These are phyloP conservation scores for Neonothopanus nambi DNA, from an alignment of 1,284 basidiomycete genomes.

Conservation along the genomic window DNA sequence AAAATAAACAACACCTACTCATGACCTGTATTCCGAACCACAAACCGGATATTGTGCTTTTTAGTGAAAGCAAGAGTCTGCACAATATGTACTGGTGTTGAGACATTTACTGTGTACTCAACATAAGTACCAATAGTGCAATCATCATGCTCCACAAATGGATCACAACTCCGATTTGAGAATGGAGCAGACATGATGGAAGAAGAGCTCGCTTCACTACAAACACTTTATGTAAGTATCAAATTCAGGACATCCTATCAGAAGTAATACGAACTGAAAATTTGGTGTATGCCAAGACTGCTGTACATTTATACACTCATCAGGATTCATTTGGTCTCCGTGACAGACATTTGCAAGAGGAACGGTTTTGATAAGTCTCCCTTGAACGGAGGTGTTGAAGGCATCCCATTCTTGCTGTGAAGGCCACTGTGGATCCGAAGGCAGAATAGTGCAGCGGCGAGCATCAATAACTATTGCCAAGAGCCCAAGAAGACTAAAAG, in stretches of 20 bases:
- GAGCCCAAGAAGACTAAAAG: no score
- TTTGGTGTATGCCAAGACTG: conserved; percentile 18
- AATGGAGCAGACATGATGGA: conserved; percentile 20
- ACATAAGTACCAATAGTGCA: conserved; percentile 25
- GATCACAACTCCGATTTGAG: conserved; percentile 26
- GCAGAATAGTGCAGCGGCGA: background rate
- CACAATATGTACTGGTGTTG: conserved; percentile 20
- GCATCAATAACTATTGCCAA: no score
- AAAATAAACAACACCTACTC: conserved; percentile 17
- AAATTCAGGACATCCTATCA: background rate
- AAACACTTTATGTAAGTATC: background rate
- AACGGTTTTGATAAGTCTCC: conserved; percentile 23
- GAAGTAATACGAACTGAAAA: conserved; percentile 16
- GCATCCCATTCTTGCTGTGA: conserved; percentile 21
- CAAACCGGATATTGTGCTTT: conserved; percentile 24
- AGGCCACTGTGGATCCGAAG: conserved; percentile 23
- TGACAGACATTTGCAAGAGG: conserved; percentile 25
- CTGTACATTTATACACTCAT: conserved; percentile 13
- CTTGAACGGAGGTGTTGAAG: conserved; percentile 24
- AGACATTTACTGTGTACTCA: conserved; percentile 26
- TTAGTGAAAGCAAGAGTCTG: conserved; percentile 23
- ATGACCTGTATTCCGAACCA: conserved; percentile 26
- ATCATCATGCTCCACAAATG: conserved; percentile 18
- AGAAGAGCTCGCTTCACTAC: conserved; percentile 14
- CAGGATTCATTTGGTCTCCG: conserved; percentile 15